Base-by-base conservation (phyloP, 1,139 yeast genomes). In the Arxiozyma telluris region DNA sequence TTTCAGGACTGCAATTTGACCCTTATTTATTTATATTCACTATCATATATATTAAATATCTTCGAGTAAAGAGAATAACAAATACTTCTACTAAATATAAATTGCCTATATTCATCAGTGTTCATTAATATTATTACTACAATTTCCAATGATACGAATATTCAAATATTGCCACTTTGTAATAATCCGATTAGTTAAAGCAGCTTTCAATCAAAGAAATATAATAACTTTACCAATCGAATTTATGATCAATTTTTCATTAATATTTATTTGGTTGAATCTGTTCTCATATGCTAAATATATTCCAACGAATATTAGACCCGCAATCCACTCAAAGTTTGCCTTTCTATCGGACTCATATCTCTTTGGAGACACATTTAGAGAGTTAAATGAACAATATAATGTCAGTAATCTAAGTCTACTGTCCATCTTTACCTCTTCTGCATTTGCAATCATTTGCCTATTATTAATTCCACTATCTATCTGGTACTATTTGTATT, bases 271-370 rank as follows among this genome's bases (percentile, higher is more conserved):
- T 38, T 83, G 89, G 89, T 68, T 83, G 49, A 57, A 71, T 51
- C 75, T 82, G 20, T 84, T 83, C 69, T 80, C 82, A 63, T 76
- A 82, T 60, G 86, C 87, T 1, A 81, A 81, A 5, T 54, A 74
- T 12, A 81, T 84, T 22, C 89, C 89, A 3, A 74, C 72, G 23
- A 69, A 70, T 7, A 72, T 77, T 57, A 72, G 88, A 55, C 90
- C 89, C 0, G 59, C 61, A 0, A 83, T 84, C 52, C 77, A 78
- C 53, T 59, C 62, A 30, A 60, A 62, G 52, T 51, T 59, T 17
- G 66, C 69, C 3, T 66, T 66, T 51, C 58, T 59, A 41, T 50
- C 61, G 20, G 71, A 67, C 53, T 53, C 56, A 27, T 65, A 55
- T 50, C 39, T 68, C 49, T 67, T 67, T 50, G 71, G 71, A 15